phyloP scores from a whole-genome alignment of 306 rosid genomes.

The Sechiopsis laciniata region DNA sequence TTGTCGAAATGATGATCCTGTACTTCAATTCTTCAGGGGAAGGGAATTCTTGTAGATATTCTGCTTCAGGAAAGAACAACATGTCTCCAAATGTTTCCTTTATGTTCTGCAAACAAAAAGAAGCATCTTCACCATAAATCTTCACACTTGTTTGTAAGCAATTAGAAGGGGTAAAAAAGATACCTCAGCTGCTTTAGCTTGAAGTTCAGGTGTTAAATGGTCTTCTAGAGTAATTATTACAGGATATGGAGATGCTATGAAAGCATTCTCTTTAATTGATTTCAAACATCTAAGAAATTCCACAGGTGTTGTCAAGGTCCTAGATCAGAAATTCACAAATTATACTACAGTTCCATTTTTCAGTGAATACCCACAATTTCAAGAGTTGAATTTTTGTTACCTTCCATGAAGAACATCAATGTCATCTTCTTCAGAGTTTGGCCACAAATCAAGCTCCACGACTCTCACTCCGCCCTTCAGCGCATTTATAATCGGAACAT shows the following conservation, averaged over 20 bases:
- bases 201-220: constrained; percentile 69
- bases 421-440: constrained; percentile 63
- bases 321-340: constrained; percentile 27
- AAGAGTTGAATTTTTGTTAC: constrained; percentile 28
- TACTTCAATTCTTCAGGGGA: constrained; percentile 71
- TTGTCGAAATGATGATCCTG: constrained; percentile 71
- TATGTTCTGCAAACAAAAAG: constrained; percentile 44
- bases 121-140: constrained; percentile 8
- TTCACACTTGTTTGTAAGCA: neutral
- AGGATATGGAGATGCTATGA: constrained; percentile 70
- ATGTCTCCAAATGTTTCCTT: constrained; percentile 61
- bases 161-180: neutral
- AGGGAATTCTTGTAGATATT: constrained; percentile 55
- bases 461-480: constrained; percentile 67
- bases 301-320: constrained; percentile 89
- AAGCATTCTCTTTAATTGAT: constrained; percentile 79
- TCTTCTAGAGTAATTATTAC: constrained; percentile 83
- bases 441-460: constrained; percentile 91
- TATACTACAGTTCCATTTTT: neutral
- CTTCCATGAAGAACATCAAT: constrained; percentile 83
- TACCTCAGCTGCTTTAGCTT: constrained; percentile 85
- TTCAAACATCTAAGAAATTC: constrained; percentile 64
- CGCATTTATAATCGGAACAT: constrained; percentile 68
- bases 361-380: neutral
- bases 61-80: constrained; percentile 57